Evolutionary conservation across 805 yeast species (phyloP).

Genomic region (Suhomyces faveliae): DNA sequence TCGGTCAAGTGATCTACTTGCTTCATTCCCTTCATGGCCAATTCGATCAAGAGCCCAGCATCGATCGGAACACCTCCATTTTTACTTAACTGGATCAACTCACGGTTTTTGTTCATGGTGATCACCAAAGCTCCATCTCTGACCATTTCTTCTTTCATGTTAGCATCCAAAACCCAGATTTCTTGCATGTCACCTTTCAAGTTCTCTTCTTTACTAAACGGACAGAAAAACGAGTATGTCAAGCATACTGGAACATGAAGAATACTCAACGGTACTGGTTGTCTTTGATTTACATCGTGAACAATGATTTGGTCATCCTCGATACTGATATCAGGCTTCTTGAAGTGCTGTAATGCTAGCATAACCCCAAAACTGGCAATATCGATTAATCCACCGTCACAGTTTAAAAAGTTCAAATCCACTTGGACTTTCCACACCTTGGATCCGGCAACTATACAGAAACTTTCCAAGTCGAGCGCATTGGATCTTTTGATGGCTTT

Average conservation of each 20-base stretch:
- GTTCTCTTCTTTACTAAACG: slow-evolving; percentile 60
- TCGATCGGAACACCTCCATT: slow-evolving; percentile 89
- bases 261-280: slow-evolving; percentile 81
- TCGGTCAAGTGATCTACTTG: slow-evolving; percentile 66
- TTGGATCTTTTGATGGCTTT: slow-evolving; percentile 88
- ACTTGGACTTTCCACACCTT: slow-evolving; percentile 91
- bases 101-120: slow-evolving; percentile 86
- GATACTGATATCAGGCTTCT: slow-evolving; percentile 79
- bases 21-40: slow-evolving; percentile 62
- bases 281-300: slow-evolving; percentile 73
- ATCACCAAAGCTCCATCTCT: slow-evolving; percentile 80
- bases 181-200: slow-evolving; percentile 64
- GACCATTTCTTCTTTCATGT: slow-evolving; percentile 69
- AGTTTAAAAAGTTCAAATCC: slow-evolving; percentile 83
- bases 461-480: slow-evolving; percentile 85
- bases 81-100: slow-evolving; percentile 84
- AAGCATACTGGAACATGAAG: slow-evolving; percentile 89
- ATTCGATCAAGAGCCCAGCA: slow-evolving; percentile 62
- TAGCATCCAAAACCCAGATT: slow-evolving; percentile 71
- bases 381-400: slow-evolving; percentile 92
- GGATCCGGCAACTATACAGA: slow-evolving; percentile 87
- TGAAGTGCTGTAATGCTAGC: slow-evolving; percentile 79
- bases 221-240: slow-evolving; percentile 83
- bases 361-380: slow-evolving; percentile 88
- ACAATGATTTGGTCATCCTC: slow-evolving; percentile 56